Percentiles rank a stretch among this genome's conserved stretches.
phyloP scores from a whole-genome alignment of 2,329 filamentous ascomycete genomes.

The Aspergillus proliferans region DNA sequence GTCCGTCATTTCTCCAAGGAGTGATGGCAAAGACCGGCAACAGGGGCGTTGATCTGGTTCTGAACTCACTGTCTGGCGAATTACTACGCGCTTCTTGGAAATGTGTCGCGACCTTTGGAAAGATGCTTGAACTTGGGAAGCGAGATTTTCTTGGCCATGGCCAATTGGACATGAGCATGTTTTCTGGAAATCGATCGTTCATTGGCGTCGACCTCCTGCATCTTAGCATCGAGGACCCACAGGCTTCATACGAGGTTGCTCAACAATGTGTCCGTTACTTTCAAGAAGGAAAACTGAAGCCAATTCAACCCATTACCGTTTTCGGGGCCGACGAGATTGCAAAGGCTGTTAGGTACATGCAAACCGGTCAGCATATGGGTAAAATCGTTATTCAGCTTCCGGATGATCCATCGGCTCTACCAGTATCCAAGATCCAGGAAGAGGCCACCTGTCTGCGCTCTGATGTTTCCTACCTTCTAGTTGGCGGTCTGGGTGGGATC shows the following conservation, averaged over 20 bases:
- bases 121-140: background rate
- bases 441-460: background rate
- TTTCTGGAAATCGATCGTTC: background rate
- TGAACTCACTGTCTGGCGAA: constrained; percentile 9
- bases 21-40: background rate
- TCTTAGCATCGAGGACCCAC: background rate
- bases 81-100: constrained; percentile 1
- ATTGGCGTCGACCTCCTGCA: background rate
- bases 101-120: background rate
- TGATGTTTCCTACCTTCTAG: constrained; percentile 9
- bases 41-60: constrained; percentile 6
- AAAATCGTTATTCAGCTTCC: background rate
- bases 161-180: constrained; percentile 1
- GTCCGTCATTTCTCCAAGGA: background rate
- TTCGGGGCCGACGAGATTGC: background rate
- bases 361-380: background rate
- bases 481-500: constrained; percentile 12
- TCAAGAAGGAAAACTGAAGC: constrained; percentile 3
- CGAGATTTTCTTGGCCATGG: background rate
- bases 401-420: background rate
- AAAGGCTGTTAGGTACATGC: background rate
- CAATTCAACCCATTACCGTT: background rate
- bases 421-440: background rate
- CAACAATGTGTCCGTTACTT: background rate
- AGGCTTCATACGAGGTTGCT: background rate